These are phyloP conservation scores for Parasitella parasitica DNA, from an alignment of 371 early-diverging fungal genomes.

Conservation along the genomic window DNA sequence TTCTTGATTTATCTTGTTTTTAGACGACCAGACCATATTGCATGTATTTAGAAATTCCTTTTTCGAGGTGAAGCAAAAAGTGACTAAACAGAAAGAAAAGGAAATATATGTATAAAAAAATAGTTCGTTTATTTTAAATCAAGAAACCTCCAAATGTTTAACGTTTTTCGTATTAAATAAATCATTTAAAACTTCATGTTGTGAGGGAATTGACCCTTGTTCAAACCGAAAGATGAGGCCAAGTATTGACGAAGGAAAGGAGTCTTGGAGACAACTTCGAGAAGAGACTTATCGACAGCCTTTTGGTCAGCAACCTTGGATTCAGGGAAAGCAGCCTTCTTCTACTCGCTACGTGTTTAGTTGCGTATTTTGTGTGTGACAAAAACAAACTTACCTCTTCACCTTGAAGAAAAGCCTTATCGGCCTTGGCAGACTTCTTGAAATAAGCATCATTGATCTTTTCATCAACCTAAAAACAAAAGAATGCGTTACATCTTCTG, in stretches of 20 bases:
- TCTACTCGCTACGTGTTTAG: conserved; percentile 13
- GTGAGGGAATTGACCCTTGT: conserved; percentile 96
- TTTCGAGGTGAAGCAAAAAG: too few species aligned
- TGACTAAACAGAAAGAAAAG: background rate
- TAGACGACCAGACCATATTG: conserved; percentile 4
- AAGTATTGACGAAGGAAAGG: conserved; percentile 88
- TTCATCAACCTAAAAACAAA: conserved; percentile 53
- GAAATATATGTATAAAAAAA: background rate
- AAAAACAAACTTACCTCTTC: conserved; percentile 41
- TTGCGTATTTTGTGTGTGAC: background rate
- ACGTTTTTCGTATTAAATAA: conserved; percentile 12
- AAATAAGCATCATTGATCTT: conserved; percentile 95
- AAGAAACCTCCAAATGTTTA: background rate
- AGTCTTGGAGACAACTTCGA: conserved; percentile 80
- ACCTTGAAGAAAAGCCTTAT: conserved; percentile 88
- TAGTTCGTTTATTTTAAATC: background rate
- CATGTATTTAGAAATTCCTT: too few species aligned
- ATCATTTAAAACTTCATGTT: conserved; percentile 83
- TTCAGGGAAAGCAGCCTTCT: conserved; percentile 70
- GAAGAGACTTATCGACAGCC: conserved; percentile 80
- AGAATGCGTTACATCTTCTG: background rate
- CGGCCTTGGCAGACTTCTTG: conserved; percentile 74
- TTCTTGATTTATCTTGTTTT: background rate
- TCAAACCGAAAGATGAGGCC: conserved; percentile 79
- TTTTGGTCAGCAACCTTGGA: conserved; percentile 84